Base-by-base conservation (phyloP, 2,329 filamentous ascomycete species). In the Calonectria pteridis region DNA sequence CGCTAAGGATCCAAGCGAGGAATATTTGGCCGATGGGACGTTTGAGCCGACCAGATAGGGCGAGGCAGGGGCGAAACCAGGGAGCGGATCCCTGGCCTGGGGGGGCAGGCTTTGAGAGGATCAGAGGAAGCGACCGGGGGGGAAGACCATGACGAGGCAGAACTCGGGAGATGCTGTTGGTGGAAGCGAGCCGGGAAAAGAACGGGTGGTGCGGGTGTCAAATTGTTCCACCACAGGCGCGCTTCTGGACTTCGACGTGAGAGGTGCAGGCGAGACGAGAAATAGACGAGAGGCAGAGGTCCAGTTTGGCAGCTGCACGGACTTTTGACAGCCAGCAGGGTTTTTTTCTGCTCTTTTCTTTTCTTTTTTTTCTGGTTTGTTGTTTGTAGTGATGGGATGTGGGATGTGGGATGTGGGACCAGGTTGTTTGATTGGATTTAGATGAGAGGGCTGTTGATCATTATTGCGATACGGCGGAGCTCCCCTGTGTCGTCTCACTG, bases 191-290 rank as follows among this genome's bases (percentile, higher is more conserved):
- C 29, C 66, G 59, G 68, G 68, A 71, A 33, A 55, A 73, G 72
- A 67, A 51, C 70, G 72, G 73, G 70, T 71, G 77, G 77, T 76
- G 63, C 64, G 71, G 75, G 69, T 67, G 73, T 67, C 51, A 75
- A 78, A 80, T 81, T 81, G 78, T 81, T 81, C 80, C 80, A 81
- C 80, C 80, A 81, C 79, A 80, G 76, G 73, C 64, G 69, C 69
- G 63, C 69, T 69, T 66, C 67, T 62, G 62, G 62, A 40, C 37
- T 59, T 67, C 53, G 63, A 65, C 53, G 68, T 46, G 67, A 75
- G 67, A 50, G 55, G 72, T 67, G 76, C 69, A 78, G 59, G 73
- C 69, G 75, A 72, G 67, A 76, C 59, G 53, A 62, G 46, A 37
- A 62, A 68, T 31, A 67, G 72, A 63, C 71, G 71, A 67, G 40